Base-by-base conservation (phyloP, 2,329 filamentous ascomycete genomes). In the Colletotrichum karsti region DNA sequence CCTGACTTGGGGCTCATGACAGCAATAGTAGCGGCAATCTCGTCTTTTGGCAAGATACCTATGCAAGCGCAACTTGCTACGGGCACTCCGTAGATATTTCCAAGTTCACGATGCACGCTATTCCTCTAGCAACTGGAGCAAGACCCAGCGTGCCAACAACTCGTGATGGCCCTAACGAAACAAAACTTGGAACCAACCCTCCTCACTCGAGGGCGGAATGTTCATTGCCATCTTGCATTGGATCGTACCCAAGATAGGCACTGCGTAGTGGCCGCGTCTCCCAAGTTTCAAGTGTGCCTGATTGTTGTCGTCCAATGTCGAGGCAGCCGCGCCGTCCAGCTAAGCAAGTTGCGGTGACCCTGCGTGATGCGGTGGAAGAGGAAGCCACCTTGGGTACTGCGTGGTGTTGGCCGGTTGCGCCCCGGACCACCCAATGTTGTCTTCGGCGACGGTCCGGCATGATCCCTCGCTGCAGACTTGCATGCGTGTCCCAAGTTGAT, bases 241-340 rank as follows among this genome's bases (percentile, higher is more conserved):
- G n/a, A 9, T 30, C 24, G 2, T 15, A 7, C n/a, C 12, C 7
- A 7, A 8, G 37, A 28, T 20, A 24, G 9, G 22, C 42, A n/a
- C n/a, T n/a, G n/a, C n/a, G 41, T 35, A 28, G 44, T 15, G 51
- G 44, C 42, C 35, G 44, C 51, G 44, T 57, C 35, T 35, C 51
- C 35, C 42, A 33, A 51, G 63, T 57, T 63, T 57, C 59, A 63
- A 63, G 33, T 51, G 20, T 42, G 59, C 51, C 59, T 63, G 35
- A 46, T 51, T 63, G 33, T 48, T 41, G 41, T 62, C 24, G 58
- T 42, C 26, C 30, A 30, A 30, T 26, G n/a, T 41, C 61, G 37
- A 22, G 12, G 39, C 59, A 54, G 33, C 51, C 51, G 51, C 51
- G 20, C 51, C 22, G 50, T 13, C 12, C 18, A 37, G 30, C 35